Evolutionary conservation across 2,329 filamentous ascomycete genomes (phyloP).

Genomic region (Stylonectria norvegica): DNA sequence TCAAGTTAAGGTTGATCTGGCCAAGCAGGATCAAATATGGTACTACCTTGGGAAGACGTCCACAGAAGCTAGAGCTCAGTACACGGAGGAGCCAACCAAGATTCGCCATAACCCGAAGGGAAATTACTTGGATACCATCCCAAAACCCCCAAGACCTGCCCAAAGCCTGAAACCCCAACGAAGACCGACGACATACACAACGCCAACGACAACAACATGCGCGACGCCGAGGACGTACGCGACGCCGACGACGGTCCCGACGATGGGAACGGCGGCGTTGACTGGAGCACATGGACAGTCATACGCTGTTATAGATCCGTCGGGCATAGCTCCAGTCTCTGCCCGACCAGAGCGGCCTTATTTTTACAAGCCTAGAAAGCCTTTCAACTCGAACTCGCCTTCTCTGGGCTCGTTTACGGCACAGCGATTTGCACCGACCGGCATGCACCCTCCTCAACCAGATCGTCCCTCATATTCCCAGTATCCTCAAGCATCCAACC

Average conservation of each 20-base stretch:
- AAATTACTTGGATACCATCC: slow-evolving; percentile 70
- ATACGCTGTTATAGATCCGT: slow-evolving; percentile 2
- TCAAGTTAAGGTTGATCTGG: slow-evolving; percentile 68
- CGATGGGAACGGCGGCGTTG: too few species aligned
- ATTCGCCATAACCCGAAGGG: slow-evolving; percentile 64
- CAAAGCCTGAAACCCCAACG: slow-evolving; percentile 24
- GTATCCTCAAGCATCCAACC: slow-evolving; percentile 11
- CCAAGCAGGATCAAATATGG: slow-evolving; percentile 75
- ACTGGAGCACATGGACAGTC: slow-evolving; percentile 10
- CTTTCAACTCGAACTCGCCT: slow-evolving; percentile 25
- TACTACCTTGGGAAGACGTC: slow-evolving; percentile 82
- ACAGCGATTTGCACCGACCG: slow-evolving; percentile 24
- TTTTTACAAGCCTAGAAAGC: slow-evolving; percentile 49
- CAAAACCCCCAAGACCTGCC: slow-evolving; percentile 44
- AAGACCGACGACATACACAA: slow-evolving; percentile 27
- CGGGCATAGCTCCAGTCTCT: slow-evolving; percentile 1
- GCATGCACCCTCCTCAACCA: slow-evolving; percentile 8
- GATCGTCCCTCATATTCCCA: slow-evolving; percentile 11
- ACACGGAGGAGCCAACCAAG: slow-evolving; percentile 69
- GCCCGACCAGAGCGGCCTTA: slow-evolving; percentile 45
- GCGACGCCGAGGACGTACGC: too few species aligned
- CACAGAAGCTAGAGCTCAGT: slow-evolving; percentile 87
- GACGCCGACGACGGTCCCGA: too few species aligned
- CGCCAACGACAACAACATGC: too few species aligned
- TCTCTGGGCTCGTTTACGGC: slow-evolving; percentile 22